A percentile compares a stretch with the other conserved stretches of the same genome.
These are phyloP conservation scores for Phytophthora uliginosa DNA, from an alignment of 352 stramenopile genomes.

Conservation along the genomic window DNA sequence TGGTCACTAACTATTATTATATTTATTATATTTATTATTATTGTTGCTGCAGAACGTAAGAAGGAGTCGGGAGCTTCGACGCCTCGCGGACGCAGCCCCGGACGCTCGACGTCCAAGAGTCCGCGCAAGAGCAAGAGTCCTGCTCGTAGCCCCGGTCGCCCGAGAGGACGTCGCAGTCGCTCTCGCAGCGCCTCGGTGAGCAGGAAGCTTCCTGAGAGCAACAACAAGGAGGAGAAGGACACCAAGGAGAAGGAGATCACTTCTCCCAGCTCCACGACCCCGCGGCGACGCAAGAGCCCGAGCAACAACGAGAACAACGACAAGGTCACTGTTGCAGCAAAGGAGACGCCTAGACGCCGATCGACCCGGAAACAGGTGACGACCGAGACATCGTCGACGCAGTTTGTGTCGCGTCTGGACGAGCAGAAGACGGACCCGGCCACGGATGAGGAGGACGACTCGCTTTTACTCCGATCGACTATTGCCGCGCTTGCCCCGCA, in stretches of 20 bases:
- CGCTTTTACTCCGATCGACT: constrained; percentile 59
- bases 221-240: constrained; percentile 29
- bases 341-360: constrained; percentile 28
- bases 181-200: constrained; percentile 72
- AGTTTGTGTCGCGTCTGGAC: constrained; percentile 47
- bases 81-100: constrained; percentile 56
- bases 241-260: constrained; percentile 14
- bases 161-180: constrained; percentile 53
- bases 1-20: not conserved
- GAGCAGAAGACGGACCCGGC: constrained; percentile 35
- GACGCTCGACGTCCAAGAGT: constrained; percentile 42
- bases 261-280: constrained; percentile 11
- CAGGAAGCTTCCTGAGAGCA: constrained; percentile 38
- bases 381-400: constrained; percentile 37
- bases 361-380: constrained; percentile 28
- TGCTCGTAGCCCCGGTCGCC: constrained; percentile 46
- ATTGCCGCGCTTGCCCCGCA: constrained; percentile 51
- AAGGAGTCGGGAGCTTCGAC: constrained; percentile 48
- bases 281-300: constrained; percentile 28
- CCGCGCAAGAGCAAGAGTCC: constrained; percentile 49
- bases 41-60: constrained; percentile 54
- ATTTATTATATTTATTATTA: constrained; percentile 12
- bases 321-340: constrained; percentile 18
- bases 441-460: constrained; percentile 58
- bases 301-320: constrained; percentile 26